Evolutionary conservation across 805 yeast species (phyloP), one percentile per base, ranked within the genome.

Genomic region (Candida verbasci): DNA sequence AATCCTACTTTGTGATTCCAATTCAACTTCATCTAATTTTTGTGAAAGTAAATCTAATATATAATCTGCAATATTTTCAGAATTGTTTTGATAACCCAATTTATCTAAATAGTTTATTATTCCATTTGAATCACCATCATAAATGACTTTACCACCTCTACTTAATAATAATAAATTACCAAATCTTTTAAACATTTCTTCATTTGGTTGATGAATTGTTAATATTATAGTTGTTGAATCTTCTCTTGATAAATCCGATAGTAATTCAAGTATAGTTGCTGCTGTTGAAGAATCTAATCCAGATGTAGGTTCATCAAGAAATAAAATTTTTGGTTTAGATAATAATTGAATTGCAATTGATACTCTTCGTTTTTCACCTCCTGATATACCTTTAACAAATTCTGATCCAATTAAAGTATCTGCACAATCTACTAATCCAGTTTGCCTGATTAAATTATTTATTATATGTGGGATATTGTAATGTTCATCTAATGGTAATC

Each of bases 291-390:
- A 76, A 51, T 87, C 96, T 17, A 87, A 66, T 0, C 96, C 96
- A 4, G 94, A 84, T 0, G 95, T 87, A 2, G 96, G 95, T 51
- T 87, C 96, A 57, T 87, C 96, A 17, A 87, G 57, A 34, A 87
- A 69, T 24, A 87, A 54, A 25, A 87, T 68, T 39, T 78, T 78
- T 0, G 94, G 91, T 39, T 78, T 78, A 40, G 80, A 78, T 27
- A 87, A 60, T 24, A 87, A 61, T 52, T 86, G 95, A 29, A 85
- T 73, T 2, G 89, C 91, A 55, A 87, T 85, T 0, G 91, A 80
- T 0, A 87, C 82, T 46, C 95, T 68, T 48, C 95, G 70, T 53
- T 84, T 85, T 53, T 87, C 96, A 38, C 57, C 72, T 1, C 72
- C 72, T 11, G 67, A 59, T 12, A 66, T 62, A 1, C 72, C 72